Evolutionary conservation across 2,329 filamentous ascomycete species (phyloP).

Genomic region (Penicillium sp.): DNA sequence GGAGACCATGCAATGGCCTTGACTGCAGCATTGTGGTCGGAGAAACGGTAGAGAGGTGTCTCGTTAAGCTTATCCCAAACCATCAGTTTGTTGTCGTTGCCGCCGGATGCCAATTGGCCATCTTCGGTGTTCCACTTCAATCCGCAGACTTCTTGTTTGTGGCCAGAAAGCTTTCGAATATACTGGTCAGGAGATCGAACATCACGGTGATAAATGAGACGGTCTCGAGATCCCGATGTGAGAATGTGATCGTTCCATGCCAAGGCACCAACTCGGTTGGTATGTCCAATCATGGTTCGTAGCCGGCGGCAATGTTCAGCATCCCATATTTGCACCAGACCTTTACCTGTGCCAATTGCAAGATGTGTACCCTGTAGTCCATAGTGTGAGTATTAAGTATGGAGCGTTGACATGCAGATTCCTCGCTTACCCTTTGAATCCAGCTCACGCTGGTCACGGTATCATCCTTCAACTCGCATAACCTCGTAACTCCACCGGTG

Average conservation of each 20-base stretch:
- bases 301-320: slow-evolving; percentile 80
- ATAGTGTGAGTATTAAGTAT: slow-evolving; percentile 6
- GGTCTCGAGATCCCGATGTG: slow-evolving; percentile 89
- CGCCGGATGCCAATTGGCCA: slow-evolving; percentile 88
- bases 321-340: slow-evolving; percentile 96
- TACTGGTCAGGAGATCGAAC: slow-evolving; percentile 90
- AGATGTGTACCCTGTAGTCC: slow-evolving; percentile 72
- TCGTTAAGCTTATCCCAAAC: slow-evolving; percentile 97
- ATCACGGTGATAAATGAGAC: slow-evolving; percentile 91
- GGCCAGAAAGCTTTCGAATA: slow-evolving; percentile 79
- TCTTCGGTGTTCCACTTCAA: slow-evolving; percentile 97
- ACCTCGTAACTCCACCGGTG: slow-evolving; percentile 83
- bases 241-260: slow-evolving; percentile 99
- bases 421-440: slow-evolving; percentile 72
- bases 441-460: slow-evolving; percentile 95
- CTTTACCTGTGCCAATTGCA: slow-evolving; percentile 91
- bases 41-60: slow-evolving; percentile 88
- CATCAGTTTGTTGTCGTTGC: slow-evolving; percentile 98
- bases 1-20: slow-evolving; percentile 98
- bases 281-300: slow-evolving; percentile 95
- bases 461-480: slow-evolving; percentile 90
- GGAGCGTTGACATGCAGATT: not conserved
- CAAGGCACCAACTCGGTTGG: slow-evolving; percentile 84
- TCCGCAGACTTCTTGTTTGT: slow-evolving; percentile 97
- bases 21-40: slow-evolving; percentile 90